Evolutionary conservation across 1,139 yeast genomes (phyloP), one percentile per base, ranked within the genome.

Genomic region (Zygosaccharomyces sapae): DNA sequence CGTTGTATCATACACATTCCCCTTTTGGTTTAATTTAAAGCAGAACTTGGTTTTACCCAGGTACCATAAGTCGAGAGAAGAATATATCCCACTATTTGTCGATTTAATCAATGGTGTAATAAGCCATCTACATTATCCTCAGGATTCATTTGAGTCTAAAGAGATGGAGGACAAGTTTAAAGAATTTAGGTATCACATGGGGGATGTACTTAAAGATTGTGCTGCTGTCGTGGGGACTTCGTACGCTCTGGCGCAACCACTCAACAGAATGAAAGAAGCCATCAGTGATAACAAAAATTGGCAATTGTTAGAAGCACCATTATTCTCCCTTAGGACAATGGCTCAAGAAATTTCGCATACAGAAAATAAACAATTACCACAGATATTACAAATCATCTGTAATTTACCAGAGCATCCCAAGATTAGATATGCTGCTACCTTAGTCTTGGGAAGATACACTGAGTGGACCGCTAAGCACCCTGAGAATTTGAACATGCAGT

Each of bases 111-210:
- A 76, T 46, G 76, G 87, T 37, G 80, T 90, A 54, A 79, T 88
- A 45, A 70, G 70, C 38, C 95, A 86, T 63, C 72, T 94, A 54
- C 79, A 81, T 46, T 90, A 90, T 65, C 98, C 97, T 6, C 66
- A 71, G 12, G 74, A 70, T 3, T 67, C 65, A 2, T 66, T 68
- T 50, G 54, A 64, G 1, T 58, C 60, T 13, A 69, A 66, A 41
- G 97, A 89, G 65, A 86, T 81, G 49, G 96, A 89, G 64, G 99
- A 92, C 62, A 87, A 87, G 65, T 94, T 94, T 66, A 83, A 87
- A 60, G 95, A 88, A 47, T 92, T 90, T 68, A 76, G 99, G 59
- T 94, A 92, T 67, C 96, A 89, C 53, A 87, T 92, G 86, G 97
- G 97, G 27, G 97, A 92, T 65, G 96, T 92, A 9, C 72, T 94